A percentile compares a stretch with the other conserved stretches of the same genome.
Conservation (phyloP, 108 stramenopile genomes). For the Fragilaria crotonensis region DNA sequence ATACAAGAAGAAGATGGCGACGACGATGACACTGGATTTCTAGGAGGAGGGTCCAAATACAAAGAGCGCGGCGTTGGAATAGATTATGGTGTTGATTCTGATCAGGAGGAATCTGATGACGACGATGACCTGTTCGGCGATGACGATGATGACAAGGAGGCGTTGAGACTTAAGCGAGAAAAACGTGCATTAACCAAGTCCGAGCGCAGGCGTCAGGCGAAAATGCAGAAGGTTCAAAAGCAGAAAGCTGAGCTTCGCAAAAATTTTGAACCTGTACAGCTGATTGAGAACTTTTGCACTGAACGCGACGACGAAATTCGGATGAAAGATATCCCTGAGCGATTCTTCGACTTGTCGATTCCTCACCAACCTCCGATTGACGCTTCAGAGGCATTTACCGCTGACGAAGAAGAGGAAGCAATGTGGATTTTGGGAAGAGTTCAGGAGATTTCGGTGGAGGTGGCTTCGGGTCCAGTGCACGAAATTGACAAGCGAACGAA, state of each 20-base stretch:
- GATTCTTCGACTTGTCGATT: constrained; percentile 73
- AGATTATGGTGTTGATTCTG: constrained; percentile 63
- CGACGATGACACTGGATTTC: constrained; percentile 38
- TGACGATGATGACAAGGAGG: constrained; percentile 66
- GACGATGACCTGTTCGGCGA: constrained; percentile 36
- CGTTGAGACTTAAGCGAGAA: constrained; percentile 65
- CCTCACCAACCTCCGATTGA: constrained; percentile 30
- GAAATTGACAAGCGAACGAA: constrained; percentile 37
- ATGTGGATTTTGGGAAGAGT: constrained; percentile 74
- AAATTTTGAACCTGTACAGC: constrained; percentile 84
- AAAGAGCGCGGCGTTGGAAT: constrained; percentile 73
- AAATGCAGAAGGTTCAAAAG: constrained; percentile 42
- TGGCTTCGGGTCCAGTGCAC: constrained; percentile 22
- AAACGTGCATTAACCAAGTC: constrained; percentile 49
- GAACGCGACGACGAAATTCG: constrained; percentile 83
- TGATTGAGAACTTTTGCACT: constrained; percentile 90
- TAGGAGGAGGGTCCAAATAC: constrained; percentile 30
- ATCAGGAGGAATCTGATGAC: constrained; percentile 47
- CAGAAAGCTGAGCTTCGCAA: constrained; percentile 68
- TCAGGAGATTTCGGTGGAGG: constrained; percentile 61
- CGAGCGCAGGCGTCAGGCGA: constrained; percentile 41
- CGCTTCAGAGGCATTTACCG: constrained; percentile 29
- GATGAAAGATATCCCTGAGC: constrained; percentile 61
- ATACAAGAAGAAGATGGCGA: constrained; percentile 55
- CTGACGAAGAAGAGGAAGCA: constrained; percentile 69